These are phyloP conservation scores for Rhizoclosmatium globosum DNA, from an alignment of 192 early-diverging fungal genomes.

Conservation along the genomic window DNA sequence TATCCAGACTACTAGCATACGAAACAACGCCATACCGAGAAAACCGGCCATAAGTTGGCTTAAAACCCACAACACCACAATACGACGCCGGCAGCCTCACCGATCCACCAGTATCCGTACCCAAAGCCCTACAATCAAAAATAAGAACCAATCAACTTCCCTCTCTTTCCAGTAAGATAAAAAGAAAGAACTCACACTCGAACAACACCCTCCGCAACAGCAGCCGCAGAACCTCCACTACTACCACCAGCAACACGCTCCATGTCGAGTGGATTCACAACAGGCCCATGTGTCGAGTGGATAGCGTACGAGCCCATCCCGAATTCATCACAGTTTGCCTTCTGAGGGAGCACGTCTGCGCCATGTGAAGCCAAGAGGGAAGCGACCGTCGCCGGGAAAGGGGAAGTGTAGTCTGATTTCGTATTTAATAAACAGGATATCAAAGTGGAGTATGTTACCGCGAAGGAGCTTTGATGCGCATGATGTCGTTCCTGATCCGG, in stretches of 20 bases:
- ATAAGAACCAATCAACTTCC: slow-evolving; percentile 3
- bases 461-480: slow-evolving; percentile 80
- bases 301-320: slow-evolving; percentile 84
- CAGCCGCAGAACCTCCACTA: slow-evolving; percentile 91
- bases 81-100: slow-evolving; percentile 93
- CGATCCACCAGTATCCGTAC: slow-evolving; percentile 95
- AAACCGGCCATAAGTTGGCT: slow-evolving; percentile 88
- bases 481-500: slow-evolving; percentile 42
- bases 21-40: slow-evolving; percentile 87
- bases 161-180: neutral
- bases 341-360: slow-evolving; percentile 66
- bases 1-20: slow-evolving; percentile 89
- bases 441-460: slow-evolving; percentile 41
- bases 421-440: neutral
- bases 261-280: slow-evolving; percentile 35
- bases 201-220: slow-evolving; percentile 84
- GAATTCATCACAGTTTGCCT: slow-evolving; percentile 96
- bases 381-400: slow-evolving; percentile 80
- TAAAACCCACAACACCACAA: slow-evolving; percentile 92
- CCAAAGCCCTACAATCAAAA: slow-evolving; percentile 69
- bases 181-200: slow-evolving; percentile 62
- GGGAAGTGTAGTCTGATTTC: slow-evolving; percentile 67
- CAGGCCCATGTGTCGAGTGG: slow-evolving; percentile 54
- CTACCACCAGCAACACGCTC: slow-evolving; percentile 82
- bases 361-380: slow-evolving; percentile 69